A percentile compares a stretch with the other conserved stretches of the same genome.
These are phyloP conservation scores for Amaranthus cruentus DNA, from an alignment of 148 eudicot genomes.

Conservation along the genomic window DNA sequence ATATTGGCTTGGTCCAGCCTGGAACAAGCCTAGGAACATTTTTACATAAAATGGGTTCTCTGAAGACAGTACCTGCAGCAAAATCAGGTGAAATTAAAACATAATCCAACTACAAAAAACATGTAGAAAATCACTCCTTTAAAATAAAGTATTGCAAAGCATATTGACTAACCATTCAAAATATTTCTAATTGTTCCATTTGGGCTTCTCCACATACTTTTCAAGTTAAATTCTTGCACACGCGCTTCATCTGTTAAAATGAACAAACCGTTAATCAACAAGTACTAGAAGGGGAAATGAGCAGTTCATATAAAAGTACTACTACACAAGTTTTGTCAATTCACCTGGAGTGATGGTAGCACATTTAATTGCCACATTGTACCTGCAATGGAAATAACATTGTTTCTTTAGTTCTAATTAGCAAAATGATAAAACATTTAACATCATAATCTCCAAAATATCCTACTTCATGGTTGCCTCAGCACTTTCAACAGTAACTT, in stretches of 20 bases:
- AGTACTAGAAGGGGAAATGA: not conserved
- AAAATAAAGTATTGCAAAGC: not conserved
- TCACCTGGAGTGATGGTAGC: constrained; percentile 96
- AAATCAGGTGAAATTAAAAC: constrained; percentile 7
- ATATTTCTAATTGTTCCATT: constrained; percentile 94
- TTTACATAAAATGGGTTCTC: constrained; percentile 92
- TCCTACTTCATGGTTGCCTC: constrained; percentile 51
- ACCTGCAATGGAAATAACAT: constrained; percentile 39
- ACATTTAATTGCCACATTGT: constrained; percentile 93
- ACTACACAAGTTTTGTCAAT: not conserved
- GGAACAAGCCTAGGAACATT: constrained; percentile 82
- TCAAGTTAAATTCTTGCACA: constrained; percentile 66
- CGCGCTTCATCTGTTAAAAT: constrained; percentile 66
- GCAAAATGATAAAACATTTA: not conserved
- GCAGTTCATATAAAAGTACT: not conserved
- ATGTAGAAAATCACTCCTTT: not conserved
- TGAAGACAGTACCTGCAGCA: constrained; percentile 76
- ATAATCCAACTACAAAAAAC: constrained; percentile 11
- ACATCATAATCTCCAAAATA: not conserved
- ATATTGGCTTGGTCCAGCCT: constrained; percentile 91
- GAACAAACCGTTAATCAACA: not conserved
- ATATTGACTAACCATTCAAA: constrained; percentile 59
- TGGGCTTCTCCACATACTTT: constrained; percentile 92
- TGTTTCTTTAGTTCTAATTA: constrained; percentile 5
- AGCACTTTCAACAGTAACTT: constrained; percentile 50